Evolutionary conservation across 257 asterid genomes (phyloP), one percentile per base, ranked within the genome.

Genomic region (Vinca minor): DNA sequence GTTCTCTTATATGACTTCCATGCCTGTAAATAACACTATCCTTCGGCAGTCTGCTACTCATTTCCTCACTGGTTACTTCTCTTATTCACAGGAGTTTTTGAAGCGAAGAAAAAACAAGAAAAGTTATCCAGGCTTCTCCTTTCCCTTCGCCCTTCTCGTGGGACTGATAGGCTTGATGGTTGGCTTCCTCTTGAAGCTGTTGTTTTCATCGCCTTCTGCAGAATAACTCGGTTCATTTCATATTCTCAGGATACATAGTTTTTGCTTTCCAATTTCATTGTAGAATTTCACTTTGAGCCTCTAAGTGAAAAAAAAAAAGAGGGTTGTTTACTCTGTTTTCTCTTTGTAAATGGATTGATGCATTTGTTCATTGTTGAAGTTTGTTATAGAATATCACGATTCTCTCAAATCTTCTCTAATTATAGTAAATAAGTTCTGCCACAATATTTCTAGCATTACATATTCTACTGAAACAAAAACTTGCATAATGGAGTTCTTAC

Each of bases 151-250:
- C 0, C 50, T 77, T 63, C 28, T 78, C 46, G 83, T 75, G 48
- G 83, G 79, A 32, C 23, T 81, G 61, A 81, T 78, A 35, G 83
- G 86, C 32, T 36, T 81, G 47, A 60, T 70, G 72, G 77, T 70
- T 23, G 86, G 86, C 48, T 60, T 81, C 69, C 68, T 81, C 57
- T 63, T 75, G 50, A 78, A 75, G 73, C 70, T 77, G 69, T 74
- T 78, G 70, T 75, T 73, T 64, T 71, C 81, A n/a, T 70, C 79
- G 1, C 79, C 76, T 49, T 38, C 79, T 20, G 67, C 76, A 66
- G 73, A 67, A 60, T 81, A 65, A 64, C 69, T 73, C 45, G 46
- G 28, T 36, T 52, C 2, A 26, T 9, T 53, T 52, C 39, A 18
- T 9, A 1, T 26, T 57, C 35, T 52, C 68, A 46, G 62, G 53